Percentiles rank a stretch among this genome's conserved stretches.
Evolutionary conservation across 352 stramenopile genomes (phyloP).

Genomic region (Phytophthora brassicae): DNA sequence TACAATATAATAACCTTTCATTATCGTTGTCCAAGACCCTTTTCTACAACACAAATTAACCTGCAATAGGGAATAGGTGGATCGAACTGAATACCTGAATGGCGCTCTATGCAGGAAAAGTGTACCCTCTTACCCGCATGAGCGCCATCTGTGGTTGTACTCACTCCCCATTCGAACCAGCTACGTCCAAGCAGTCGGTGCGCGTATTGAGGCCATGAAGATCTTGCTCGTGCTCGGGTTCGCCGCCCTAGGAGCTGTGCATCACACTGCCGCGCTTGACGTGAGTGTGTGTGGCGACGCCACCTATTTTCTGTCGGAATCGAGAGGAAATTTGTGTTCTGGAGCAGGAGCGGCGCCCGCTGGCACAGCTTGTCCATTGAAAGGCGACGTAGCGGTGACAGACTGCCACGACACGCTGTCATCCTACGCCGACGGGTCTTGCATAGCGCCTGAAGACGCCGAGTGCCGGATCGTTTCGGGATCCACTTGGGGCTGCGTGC

Average conservation of each 20-base stretch:
- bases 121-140: too few species aligned
- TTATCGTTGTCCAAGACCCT: too few species aligned
- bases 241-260: slow-evolving; percentile 1
- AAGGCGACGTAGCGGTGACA: slow-evolving; percentile 39
- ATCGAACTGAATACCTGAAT: too few species aligned
- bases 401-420: slow-evolving; percentile 46
- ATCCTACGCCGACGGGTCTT: slow-evolving; percentile 39
- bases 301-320: slow-evolving; percentile 36
- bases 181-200: neutral
- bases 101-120: too few species aligned
- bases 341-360: slow-evolving; percentile 20
- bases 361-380: slow-evolving; percentile 47
- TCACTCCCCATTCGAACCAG: slow-evolving; percentile 16
- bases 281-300: slow-evolving; percentile 50
- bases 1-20: too few species aligned
- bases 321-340: slow-evolving; percentile 25
- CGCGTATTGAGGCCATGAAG: slow-evolving; percentile 12
- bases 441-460: slow-evolving; percentile 40
- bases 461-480: slow-evolving; percentile 44
- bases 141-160: too few species aligned
- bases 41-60: too few species aligned
- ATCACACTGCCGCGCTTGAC: slow-evolving; percentile 15
- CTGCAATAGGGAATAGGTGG: too few species aligned
- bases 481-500: slow-evolving; percentile 39
- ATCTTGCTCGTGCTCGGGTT: slow-evolving; percentile 10